Conservation (phyloP, 1,284 basidiomycete genomes). For the Sporisorium graminicola region DNA sequence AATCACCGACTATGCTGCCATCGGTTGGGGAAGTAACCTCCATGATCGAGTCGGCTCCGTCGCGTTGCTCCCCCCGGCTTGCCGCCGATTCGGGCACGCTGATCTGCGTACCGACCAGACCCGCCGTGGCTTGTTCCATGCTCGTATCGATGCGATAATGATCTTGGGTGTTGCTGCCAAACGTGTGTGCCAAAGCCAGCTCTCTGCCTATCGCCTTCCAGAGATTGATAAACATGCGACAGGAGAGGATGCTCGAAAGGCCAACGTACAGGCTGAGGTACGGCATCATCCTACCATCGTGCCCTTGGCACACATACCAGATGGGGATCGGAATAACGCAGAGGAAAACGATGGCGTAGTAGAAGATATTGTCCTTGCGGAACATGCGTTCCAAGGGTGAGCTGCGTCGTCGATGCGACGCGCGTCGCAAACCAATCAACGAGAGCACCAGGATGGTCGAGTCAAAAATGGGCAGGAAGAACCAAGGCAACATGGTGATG, state of each 20-base stretch:
- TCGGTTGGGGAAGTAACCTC: not conserved
- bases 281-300: slow-evolving; percentile 48
- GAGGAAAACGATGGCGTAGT: slow-evolving; percentile 46
- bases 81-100: slow-evolving; percentile 6
- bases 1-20: slow-evolving; percentile 2
- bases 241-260: slow-evolving; percentile 45
- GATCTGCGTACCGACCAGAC: slow-evolving; percentile 20
- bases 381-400: slow-evolving; percentile 50
- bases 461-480: slow-evolving; percentile 52
- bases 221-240: slow-evolving; percentile 50
- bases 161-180: slow-evolving; percentile 33
- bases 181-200: slow-evolving; percentile 45
- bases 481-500: slow-evolving; percentile 49
- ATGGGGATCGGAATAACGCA: slow-evolving; percentile 52
- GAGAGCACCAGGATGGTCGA: slow-evolving; percentile 45
- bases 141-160: slow-evolving; percentile 34
- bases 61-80: not conserved
- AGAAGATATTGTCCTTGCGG: slow-evolving; percentile 51
- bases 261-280: slow-evolving; percentile 53
- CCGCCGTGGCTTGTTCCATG: slow-evolving; percentile 29
- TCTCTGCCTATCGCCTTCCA: slow-evolving; percentile 55
- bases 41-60: slow-evolving; percentile 20
- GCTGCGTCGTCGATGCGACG: slow-evolving; percentile 37
- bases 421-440: slow-evolving; percentile 40
- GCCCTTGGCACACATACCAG: slow-evolving; percentile 37